These are phyloP conservation scores for Coemansia sp. DNA, from an alignment of 192 early-diverging fungal genomes.

Conservation along the genomic window DNA sequence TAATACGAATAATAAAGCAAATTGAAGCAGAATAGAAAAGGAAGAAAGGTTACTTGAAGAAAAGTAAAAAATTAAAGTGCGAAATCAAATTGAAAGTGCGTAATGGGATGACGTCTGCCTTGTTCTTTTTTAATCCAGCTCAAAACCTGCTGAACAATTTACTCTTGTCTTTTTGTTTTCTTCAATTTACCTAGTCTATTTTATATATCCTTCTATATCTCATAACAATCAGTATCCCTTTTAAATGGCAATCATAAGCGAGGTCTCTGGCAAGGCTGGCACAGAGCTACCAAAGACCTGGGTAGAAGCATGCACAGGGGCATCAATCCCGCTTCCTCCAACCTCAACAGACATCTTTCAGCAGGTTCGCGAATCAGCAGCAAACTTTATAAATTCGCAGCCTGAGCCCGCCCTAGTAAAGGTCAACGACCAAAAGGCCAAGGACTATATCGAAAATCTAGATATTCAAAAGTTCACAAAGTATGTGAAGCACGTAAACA, in stretches of 20 bases:
- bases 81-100: background rate
- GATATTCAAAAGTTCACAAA: conserved; percentile 37
- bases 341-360: conserved; percentile 26
- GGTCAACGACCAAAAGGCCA: conserved; percentile 29
- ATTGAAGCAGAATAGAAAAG: background rate
- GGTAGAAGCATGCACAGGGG: conserved; percentile 35
- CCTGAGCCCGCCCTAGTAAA: conserved; percentile 28
- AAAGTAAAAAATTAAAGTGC: background rate
- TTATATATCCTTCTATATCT: background rate
- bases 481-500: conserved; percentile 28
- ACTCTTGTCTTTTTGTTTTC: background rate
- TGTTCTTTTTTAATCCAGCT: no score
- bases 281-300: conserved; percentile 27
- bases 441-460: conserved; percentile 34
- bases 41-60: background rate
- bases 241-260: conserved; percentile 35
- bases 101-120: no score
- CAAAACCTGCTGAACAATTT: no score
- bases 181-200: background rate
- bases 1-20: background rate
- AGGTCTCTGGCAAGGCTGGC: conserved; percentile 16
- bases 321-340: conserved; percentile 17
- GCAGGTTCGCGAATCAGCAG: conserved; percentile 45
- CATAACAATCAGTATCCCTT: background rate
- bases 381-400: conserved; percentile 13